Evolutionary conservation across 2,329 filamentous ascomycete species (phyloP).

Genomic region (Lasiodiplodia gonubiensis): DNA sequence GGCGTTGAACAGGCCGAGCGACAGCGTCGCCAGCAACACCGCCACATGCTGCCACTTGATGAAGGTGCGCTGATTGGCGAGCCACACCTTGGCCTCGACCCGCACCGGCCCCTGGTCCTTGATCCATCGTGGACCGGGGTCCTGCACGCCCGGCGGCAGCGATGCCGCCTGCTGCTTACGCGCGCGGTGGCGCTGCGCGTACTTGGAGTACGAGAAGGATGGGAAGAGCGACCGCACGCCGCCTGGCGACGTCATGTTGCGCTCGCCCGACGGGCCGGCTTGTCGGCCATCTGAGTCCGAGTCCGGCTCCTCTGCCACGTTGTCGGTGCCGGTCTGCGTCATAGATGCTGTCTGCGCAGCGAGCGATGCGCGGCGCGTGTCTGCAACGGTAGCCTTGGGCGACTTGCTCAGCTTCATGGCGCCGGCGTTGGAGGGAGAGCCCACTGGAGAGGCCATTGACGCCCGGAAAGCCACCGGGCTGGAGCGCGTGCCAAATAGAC

Average conservation of each 20-base stretch:
- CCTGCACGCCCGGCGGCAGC: constrained; percentile 84
- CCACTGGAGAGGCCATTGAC: constrained; percentile 69
- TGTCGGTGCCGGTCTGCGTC: constrained; percentile 34
- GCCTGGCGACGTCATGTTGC: constrained; percentile 57
- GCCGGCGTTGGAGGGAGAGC: constrained; percentile 67
- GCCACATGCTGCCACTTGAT: constrained; percentile 98
- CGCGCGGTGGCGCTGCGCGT: constrained; percentile 57
- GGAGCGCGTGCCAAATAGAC: constrained; percentile 68
- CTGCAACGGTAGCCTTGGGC: constrained; percentile 33
- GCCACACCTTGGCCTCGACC: constrained; percentile 97
- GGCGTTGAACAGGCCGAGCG: constrained; percentile 85
- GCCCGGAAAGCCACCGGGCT: constrained; percentile 58
- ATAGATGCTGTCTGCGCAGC: constrained; percentile 34
- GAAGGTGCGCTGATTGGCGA: constrained; percentile 97
- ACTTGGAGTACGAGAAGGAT: constrained; percentile 80
- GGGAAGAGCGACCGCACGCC: constrained; percentile 76
- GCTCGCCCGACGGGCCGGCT: constrained; percentile 38
- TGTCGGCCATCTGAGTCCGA: constrained; percentile 56
- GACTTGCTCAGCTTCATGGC: constrained; percentile 44
- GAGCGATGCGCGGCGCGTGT: constrained; percentile 31
- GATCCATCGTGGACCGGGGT: constrained; percentile 80
- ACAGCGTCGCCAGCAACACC: constrained; percentile 82
- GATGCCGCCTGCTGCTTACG: constrained; percentile 51
- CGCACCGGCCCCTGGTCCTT: constrained; percentile 92
- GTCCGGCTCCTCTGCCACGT: constrained; percentile 52